A percentile compares a stretch with the other conserved stretches of the same genome.
Conservation (phyloP, 306 rosid genomes). For the Pyrus bretschneideri region DNA sequence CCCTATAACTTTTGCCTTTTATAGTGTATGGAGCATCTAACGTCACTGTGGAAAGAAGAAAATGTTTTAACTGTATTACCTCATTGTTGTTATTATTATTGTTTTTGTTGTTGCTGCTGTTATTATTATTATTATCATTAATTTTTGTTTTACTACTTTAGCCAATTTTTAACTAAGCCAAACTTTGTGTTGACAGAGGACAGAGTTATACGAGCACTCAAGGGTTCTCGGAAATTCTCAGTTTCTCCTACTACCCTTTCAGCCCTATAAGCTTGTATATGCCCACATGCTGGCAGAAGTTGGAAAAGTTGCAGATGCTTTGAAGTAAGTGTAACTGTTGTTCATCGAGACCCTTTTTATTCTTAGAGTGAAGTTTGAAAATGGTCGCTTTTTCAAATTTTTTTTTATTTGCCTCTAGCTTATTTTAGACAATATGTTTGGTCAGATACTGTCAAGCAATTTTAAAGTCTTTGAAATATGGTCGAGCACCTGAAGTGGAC, state of each 20-base stretch:
- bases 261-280: slow-evolving; percentile 69
- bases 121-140: neutral
- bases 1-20: neutral
- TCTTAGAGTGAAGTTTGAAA: neutral
- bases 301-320: slow-evolving; percentile 60
- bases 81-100: neutral
- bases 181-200: slow-evolving; percentile 45
- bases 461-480: slow-evolving; percentile 50
- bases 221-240: slow-evolving; percentile 70
- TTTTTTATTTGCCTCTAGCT: slow-evolving; percentile 3
- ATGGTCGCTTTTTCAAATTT: neutral
- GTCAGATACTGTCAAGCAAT: slow-evolving; percentile 62
- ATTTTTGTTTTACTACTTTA: slow-evolving; percentile 2
- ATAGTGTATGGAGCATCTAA: neutral
- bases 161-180: neutral
- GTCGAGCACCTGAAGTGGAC: slow-evolving; percentile 63
- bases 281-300: slow-evolving; percentile 75
- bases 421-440: slow-evolving; percentile 1
- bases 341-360: neutral
- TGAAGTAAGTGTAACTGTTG: slow-evolving; percentile 48
- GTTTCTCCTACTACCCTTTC: slow-evolving; percentile 54
- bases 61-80: neutral
- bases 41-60: neutral
- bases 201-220: slow-evolving; percentile 57
- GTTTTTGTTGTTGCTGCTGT: neutral